phyloP scores from a whole-genome alignment of 2,329 filamentous ascomycete species.

The Xylaria sp. region DNA sequence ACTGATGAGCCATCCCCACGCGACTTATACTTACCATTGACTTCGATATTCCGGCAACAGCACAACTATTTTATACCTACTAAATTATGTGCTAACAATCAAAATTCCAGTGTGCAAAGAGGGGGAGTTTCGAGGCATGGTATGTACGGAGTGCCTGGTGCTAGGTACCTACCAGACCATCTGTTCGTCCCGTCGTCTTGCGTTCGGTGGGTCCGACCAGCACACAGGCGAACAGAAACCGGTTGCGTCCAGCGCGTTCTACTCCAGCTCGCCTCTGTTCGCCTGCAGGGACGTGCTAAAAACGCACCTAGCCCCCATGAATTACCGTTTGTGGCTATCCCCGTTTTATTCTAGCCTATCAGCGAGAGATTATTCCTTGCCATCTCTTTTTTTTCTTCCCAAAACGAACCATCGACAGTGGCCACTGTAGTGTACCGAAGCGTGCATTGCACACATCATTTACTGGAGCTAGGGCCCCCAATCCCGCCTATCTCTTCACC shows the following conservation, averaged over 20 bases:
- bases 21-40: neutral
- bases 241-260: constrained; percentile 37
- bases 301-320: constrained; percentile 6
- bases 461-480: constrained; percentile 14
- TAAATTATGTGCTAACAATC: neutral
- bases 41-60: neutral
- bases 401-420: constrained; percentile 11
- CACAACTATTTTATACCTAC: neutral
- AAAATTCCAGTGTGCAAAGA: too few species aligned
- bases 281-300: constrained; percentile 24
- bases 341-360: constrained; percentile 33
- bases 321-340: neutral
- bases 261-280: constrained; percentile 24
- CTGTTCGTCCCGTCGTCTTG: constrained; percentile 13
- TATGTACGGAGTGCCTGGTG: neutral
- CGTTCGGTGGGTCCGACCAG: constrained; percentile 15
- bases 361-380: constrained; percentile 23
- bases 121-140: too few species aligned
- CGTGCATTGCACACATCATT: constrained; percentile 19
- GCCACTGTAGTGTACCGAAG: neutral
- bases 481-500: neutral
- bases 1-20: constrained; percentile 10
- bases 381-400: constrained; percentile 11
- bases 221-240: constrained; percentile 42
- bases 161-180: constrained; percentile 8